phyloP scores from a whole-genome alignment of 2,329 filamentous ascomycete genomes.

The Neoascochyta sp. region DNA sequence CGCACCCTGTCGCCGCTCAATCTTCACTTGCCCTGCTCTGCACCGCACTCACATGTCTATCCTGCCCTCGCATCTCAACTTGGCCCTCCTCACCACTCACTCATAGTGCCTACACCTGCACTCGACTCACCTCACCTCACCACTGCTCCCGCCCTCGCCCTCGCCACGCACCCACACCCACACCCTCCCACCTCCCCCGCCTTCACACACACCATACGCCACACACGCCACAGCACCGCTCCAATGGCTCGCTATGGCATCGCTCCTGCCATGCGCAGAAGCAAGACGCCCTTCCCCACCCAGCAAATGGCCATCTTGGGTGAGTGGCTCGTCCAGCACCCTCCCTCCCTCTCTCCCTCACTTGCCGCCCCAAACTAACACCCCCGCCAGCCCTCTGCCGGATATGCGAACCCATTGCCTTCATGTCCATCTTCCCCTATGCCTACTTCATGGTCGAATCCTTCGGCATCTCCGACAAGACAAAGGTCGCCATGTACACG shows the following conservation, averaged over 20 bases:
- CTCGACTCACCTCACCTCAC: no score
- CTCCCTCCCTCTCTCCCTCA: constrained; percentile 1
- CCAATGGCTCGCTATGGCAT: constrained; percentile 32
- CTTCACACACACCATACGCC: constrained; percentile 7
- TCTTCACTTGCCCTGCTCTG: constrained; percentile 10
- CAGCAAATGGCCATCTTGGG: constrained; percentile 56
- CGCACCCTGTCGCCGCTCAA: no score
- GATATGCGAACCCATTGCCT: constrained; percentile 97
- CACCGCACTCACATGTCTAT: constrained; percentile 33
- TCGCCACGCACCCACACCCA: constrained; percentile 13
- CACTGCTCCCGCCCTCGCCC: constrained; percentile 4
- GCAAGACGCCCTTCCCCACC: constrained; percentile 51
- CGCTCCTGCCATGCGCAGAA: constrained; percentile 24
- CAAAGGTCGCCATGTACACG: constrained; percentile 83
- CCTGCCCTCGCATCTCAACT: no score
- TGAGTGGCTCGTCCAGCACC: no score
- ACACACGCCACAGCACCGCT: constrained; percentile 4
- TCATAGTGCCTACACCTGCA: no score
- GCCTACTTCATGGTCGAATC: constrained; percentile 96
- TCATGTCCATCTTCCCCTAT: constrained; percentile 99
- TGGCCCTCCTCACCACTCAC: no score
- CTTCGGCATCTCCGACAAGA: constrained; percentile 77
- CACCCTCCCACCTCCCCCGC: constrained; percentile 9
- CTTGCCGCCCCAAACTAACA: background rate
- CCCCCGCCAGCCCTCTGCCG: constrained; percentile 71